phyloP scores from a whole-genome alignment of 2,329 filamentous ascomycete species.

The Rhynchosporium graminicola region DNA sequence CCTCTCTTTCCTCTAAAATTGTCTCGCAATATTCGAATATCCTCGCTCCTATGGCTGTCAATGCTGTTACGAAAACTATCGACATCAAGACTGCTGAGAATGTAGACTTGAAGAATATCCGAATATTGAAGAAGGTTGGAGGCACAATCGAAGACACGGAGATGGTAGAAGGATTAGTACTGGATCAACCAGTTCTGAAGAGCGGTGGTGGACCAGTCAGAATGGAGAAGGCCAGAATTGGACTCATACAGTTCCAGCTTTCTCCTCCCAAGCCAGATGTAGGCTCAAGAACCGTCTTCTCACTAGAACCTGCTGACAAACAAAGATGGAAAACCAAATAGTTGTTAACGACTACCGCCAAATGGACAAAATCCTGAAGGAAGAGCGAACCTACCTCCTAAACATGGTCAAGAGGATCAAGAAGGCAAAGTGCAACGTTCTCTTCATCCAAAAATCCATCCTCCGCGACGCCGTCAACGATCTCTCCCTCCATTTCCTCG shows the following conservation, averaged over 20 bases:
- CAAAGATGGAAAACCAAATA: conserved; percentile 97
- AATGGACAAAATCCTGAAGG: conserved; percentile 99
- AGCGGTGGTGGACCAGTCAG: conserved; percentile 84
- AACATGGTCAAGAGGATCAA: conserved; percentile 99
- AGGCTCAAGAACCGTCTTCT: conserved; percentile 41
- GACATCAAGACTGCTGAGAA: conserved; percentile 95
- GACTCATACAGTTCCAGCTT: conserved; percentile 96
- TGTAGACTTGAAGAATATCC: conserved; percentile 93
- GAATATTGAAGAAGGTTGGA: conserved; percentile 95
- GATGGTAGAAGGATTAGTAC: conserved; percentile 89
- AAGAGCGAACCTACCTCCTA: conserved; percentile 95
- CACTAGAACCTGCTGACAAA: conserved; percentile 22
- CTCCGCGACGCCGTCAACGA: conserved; percentile 97
- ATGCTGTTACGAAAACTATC: conserved; percentile 93
- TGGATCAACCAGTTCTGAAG: conserved; percentile 93
- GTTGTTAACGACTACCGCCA: conserved; percentile 99
- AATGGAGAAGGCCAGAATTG: conserved; percentile 97
- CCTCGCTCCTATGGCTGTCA: conserved; percentile 96
- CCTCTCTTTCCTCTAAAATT: conserved; percentile 96
- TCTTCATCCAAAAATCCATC: conserved; percentile 98
- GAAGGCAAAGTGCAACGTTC: conserved; percentile 99
- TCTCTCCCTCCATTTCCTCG: conserved; percentile 93
- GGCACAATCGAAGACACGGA: conserved; percentile 98
- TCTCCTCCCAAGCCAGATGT: conserved; percentile 97
- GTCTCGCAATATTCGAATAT: conserved; percentile 95